A percentile compares a stretch with the other conserved stretches of the same genome.
These are phyloP conservation scores for Cornus suecica DNA, from an alignment of 148 eudicot species.

Conservation along the genomic window DNA sequence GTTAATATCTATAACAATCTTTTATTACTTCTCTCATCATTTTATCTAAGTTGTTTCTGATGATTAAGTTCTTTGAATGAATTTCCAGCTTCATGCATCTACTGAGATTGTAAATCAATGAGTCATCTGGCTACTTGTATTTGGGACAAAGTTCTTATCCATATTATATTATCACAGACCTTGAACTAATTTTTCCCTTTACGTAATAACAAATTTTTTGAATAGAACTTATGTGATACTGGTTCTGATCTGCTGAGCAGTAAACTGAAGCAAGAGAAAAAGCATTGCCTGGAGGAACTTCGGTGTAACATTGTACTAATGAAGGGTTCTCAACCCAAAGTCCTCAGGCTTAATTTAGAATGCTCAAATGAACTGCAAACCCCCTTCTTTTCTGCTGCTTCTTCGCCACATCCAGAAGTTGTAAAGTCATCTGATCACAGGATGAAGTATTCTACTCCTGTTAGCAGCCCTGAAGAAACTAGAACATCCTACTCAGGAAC, in stretches of 20 bases:
- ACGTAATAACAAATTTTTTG: not conserved
- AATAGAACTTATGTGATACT: not conserved
- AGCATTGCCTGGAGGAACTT: conserved; percentile 80
- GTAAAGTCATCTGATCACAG: conserved; percentile 38
- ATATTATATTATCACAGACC: not conserved
- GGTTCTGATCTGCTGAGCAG: conserved; percentile 31
- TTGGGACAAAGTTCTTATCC: not conserved
- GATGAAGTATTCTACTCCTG: conserved; percentile 73
- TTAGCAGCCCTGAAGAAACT: conserved; percentile 79
- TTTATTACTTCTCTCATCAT: not conserved
- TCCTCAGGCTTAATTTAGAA: conserved; percentile 70
- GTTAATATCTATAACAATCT: not conserved
- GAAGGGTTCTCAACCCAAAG: conserved; percentile 75
- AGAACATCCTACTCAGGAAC: conserved; percentile 62
- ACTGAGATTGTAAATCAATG: not conserved
- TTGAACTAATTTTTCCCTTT: conserved; percentile 9
- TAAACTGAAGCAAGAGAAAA: conserved; percentile 70
- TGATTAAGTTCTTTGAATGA: not conserved
- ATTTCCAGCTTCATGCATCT: not conserved
- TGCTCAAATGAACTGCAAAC: conserved; percentile 59
- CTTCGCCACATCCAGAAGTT: conserved; percentile 59
- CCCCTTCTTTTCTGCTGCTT: conserved; percentile 75
- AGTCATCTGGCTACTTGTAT: not conserved
- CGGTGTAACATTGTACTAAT: conserved; percentile 79
- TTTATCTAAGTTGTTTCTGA: not conserved